Evolutionary conservation across 805 yeast genomes (phyloP), one percentile per base, ranked within the genome.

Genomic region (Yarrowia sp.): DNA sequence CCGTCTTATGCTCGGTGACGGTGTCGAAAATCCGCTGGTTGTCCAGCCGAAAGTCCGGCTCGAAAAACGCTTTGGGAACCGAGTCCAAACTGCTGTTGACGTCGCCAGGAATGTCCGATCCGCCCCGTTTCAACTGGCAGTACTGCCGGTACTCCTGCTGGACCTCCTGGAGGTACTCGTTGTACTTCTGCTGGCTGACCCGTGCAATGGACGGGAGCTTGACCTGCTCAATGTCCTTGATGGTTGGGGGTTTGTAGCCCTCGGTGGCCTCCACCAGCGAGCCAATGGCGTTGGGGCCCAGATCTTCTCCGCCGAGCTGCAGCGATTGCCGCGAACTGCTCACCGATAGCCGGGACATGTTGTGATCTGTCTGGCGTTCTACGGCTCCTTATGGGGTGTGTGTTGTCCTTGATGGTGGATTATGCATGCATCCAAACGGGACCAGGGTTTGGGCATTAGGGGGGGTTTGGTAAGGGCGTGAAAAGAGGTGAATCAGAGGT

Each of bases 11-110:
- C 53, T 87, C 92, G 14, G 90, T 83, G 2, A 93, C 97, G 70
- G 85, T 81, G 68, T 87, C 87, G 77, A 94, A 94, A 1, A 88
- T 83, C 69, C 97, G 83, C 8, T 97, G 97, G 75, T 95, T 92
- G 73, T 95, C 98, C 48, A 95, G 81, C 71, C 91, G 83, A 78
- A 95, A 95, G 49, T 87, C 84, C 8, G 84, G 81, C 35, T 84
- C 85, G 71, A 89, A 87, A 73, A 85, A 95, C 0, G 91, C 85
- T 2, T 80, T 77, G 0, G 99, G 98, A 7, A 95, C 85, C 35
- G 43, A 50, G 35, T 53, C 59, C 40, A 65, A 22, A 16, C 38
- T 35, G 59, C 42, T 41, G 59, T 41, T 35, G 42, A 43, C 50
- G 36, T 52, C 68, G 15, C 41, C 63, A 26, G 48, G 42, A 8